A percentile compares a stretch with the other conserved stretches of the same genome.
phyloP scores from a whole-genome alignment of 148 eudicot genomes.

The Vaccinium macrocarpon region DNA sequence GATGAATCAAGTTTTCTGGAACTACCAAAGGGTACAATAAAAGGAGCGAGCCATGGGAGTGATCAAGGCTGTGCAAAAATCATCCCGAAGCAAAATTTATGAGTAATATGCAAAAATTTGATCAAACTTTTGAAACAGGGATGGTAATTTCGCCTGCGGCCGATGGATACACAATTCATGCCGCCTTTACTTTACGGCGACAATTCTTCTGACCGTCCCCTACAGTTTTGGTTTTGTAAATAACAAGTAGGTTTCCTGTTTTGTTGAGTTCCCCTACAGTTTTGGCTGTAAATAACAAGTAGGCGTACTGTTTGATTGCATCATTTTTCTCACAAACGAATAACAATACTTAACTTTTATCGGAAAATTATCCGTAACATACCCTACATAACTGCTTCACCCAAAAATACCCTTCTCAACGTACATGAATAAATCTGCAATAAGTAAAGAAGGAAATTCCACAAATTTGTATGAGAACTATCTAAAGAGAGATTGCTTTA shows the following conservation, averaged over 20 bases:
- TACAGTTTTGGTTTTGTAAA: too few relatives aligned
- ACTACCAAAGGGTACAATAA: too few relatives aligned
- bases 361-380: not conserved
- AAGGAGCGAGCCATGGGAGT: not conserved
- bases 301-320: not conserved
- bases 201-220: not conserved
- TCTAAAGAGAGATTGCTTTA: not conserved
- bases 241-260: too few relatives aligned
- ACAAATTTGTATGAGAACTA: not conserved
- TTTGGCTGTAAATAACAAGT: not conserved
- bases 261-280: not conserved
- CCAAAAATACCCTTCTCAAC: not conserved
- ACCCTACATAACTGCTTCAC: not conserved
- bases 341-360: too few relatives aligned
- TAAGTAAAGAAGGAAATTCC: not conserved
- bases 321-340: not conserved
- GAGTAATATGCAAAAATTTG: not conserved
- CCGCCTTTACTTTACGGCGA: not conserved
- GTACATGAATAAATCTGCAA: not conserved
- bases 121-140: not conserved
- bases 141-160: not conserved
- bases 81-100: too few relatives aligned
- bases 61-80: not conserved
- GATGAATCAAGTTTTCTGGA: too few relatives aligned
- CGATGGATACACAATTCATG: not conserved